Evolutionary conservation across 495 filamentous ascomycete species (phyloP), one percentile per base, ranked within the genome.

Genomic region (Clohesyomyces aquaticus): DNA sequence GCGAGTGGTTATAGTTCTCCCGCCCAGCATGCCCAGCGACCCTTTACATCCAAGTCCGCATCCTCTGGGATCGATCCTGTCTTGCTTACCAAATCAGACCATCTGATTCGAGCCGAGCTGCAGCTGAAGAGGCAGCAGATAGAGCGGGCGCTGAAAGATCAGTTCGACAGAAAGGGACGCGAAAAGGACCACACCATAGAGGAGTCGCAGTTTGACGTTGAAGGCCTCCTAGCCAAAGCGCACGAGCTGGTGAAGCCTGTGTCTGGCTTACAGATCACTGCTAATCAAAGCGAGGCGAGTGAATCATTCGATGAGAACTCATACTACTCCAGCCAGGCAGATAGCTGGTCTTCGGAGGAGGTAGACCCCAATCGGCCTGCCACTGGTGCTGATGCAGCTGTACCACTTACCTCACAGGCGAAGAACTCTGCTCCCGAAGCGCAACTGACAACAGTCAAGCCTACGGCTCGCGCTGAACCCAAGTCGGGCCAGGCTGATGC

Each of bases 261-360:
- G 29, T 76, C 83, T 75, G 81, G 77, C 67, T 79, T 81, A 77
- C 78, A 65, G 71, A 64, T 55, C 11, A 26, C 28, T n/a, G 50
- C 59, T 58, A 83, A 85, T 77, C 73, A 74, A 65, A 79, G 80
- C 74, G 80, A 82, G 63, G 77, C 82, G 63, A 87, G 82, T 80
- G 90, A 92, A 71, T 93, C 90, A 11, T 89, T 91, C 76, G 91
- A 96, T 76, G 88, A 93, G 70, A 92, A 94, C 66, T 92, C 90
- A n/a, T 93, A 94, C 75, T 96, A 97, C 77, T 96, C 91, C 48
- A 96, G 91, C 79, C 87, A 85, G 77, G 76, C 67, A 23, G 61
- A 72, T 56, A 69, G 68, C 46, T 78, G 75, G 76, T 73, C 72
- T 21, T 70, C 77, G 16, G 80, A 78, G 62, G 80, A 81, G 59